Conservation (phyloP, 2,329 filamentous ascomycete species). For the Periglandula ipomoeae region DNA sequence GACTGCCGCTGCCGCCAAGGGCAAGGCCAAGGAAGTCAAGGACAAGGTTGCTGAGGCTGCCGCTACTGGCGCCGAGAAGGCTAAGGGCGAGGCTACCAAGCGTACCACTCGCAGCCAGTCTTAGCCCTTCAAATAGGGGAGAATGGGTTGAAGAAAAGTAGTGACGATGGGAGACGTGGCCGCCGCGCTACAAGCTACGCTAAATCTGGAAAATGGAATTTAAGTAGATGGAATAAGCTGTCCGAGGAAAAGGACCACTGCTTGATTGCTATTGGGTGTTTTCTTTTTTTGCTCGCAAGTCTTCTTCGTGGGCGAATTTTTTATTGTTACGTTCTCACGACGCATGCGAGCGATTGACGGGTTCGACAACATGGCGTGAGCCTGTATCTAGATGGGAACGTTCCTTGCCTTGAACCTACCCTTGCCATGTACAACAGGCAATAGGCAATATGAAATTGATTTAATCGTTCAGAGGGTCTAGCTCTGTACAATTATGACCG, state of each 20-base stretch:
- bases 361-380: conserved; percentile 3
- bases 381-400: conserved; percentile 6
- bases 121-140: conserved; percentile 19
- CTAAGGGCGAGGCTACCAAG: conserved; percentile 64
- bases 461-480: neutral
- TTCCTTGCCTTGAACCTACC: conserved; percentile 5
- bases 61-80: conserved; percentile 57
- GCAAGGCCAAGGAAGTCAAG: conserved; percentile 64
- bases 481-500: neutral
- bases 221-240: neutral
- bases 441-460: conserved; percentile 3
- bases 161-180: no score
- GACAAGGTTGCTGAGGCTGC: conserved; percentile 54
- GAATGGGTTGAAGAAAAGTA: neutral
- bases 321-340: neutral
- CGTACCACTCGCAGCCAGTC: conserved; percentile 49
- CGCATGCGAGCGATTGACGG: neutral
- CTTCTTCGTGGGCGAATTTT: neutral
- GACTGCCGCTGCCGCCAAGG: conserved; percentile 53
- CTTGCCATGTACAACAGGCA: conserved; percentile 6
- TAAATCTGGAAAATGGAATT: neutral
- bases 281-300: neutral
- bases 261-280: conserved; percentile 3
- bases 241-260: neutral
- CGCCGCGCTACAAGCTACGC: neutral